Evolutionary conservation across 768 basidiomycete genomes (phyloP).

Genomic region (Lactarius evosmus): DNA sequence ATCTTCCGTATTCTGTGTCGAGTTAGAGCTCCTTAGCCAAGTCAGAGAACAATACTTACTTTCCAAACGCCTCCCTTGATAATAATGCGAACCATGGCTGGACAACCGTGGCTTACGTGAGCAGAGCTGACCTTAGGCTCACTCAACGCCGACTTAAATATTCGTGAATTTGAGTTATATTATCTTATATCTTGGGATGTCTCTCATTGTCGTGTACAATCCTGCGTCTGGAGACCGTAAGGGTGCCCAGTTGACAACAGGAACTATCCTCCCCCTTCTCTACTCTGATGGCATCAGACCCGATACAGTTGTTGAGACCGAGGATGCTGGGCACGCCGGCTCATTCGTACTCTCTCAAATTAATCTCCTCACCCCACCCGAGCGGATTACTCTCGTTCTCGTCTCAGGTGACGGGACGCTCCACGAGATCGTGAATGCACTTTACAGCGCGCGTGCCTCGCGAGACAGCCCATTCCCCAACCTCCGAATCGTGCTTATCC

Average conservation of each 20-base stretch:
- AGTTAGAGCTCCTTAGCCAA: constrained; percentile 3
- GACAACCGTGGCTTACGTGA: constrained; percentile 3
- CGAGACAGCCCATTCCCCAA: constrained; percentile 1
- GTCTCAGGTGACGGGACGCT: constrained; percentile 91
- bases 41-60: constrained; percentile 40
- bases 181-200: constrained; percentile 35
- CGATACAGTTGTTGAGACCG: constrained; percentile 47
- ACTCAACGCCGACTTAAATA: too few species aligned
- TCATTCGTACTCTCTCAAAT: constrained; percentile 35
- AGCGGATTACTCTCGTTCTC: constrained; percentile 49
- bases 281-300: constrained; percentile 38
- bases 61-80: constrained; percentile 94
- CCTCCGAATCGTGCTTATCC: constrained; percentile 53
- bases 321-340: constrained; percentile 54
- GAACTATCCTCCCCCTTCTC: constrained; percentile 65
- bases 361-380: constrained; percentile 36
- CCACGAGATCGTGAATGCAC: constrained; percentile 77
- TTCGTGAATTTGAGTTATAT: constrained; percentile 3
- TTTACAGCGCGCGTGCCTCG: constrained; percentile 31
- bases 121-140: not conserved
- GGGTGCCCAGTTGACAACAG: constrained; percentile 53
- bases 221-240: constrained; percentile 64
- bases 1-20: constrained; percentile 83
- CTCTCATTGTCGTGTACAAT: constrained; percentile 68
- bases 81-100: constrained; percentile 78